These are phyloP conservation scores for Solanum hybrid DNA, from an alignment of 305 asterid species.

Conservation along the genomic window DNA sequence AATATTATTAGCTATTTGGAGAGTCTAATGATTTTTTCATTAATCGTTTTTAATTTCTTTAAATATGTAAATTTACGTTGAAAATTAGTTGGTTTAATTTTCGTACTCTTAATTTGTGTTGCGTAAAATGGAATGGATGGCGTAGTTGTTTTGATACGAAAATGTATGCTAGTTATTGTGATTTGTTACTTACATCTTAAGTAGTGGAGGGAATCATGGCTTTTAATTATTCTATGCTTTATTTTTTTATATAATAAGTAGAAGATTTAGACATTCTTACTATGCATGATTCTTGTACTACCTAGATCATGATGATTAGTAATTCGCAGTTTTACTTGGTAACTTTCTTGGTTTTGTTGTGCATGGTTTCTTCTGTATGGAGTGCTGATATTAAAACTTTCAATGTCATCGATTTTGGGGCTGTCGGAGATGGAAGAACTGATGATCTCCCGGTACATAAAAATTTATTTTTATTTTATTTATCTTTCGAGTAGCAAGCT, in stretches of 20 bases:
- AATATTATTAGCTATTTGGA: neutral
- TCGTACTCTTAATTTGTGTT: neutral
- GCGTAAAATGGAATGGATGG: neutral
- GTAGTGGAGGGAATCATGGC: neutral
- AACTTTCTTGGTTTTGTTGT: constrained; percentile 15
- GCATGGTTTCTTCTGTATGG: constrained; percentile 24
- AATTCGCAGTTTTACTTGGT: constrained; percentile 17
- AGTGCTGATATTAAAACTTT: constrained; percentile 26
- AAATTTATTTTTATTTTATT: neutral
- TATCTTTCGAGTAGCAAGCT: neutral
- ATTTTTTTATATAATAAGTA: neutral
- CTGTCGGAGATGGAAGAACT: constrained; percentile 42
- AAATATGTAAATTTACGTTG: neutral
- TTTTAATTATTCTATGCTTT: neutral
- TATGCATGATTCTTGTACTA: neutral
- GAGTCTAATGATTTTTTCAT: neutral
- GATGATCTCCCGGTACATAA: constrained; percentile 41
- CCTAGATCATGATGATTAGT: neutral
- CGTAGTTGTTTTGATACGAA: neutral
- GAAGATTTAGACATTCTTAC: neutral
- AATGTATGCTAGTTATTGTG: neutral
- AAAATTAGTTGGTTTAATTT: neutral
- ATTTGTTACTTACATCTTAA: neutral
- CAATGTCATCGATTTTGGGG: constrained; percentile 48
- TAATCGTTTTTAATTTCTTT: neutral